These are phyloP conservation scores for Brachypodium distachyon DNA, from an alignment of 202 grass and related monocot genomes.

Conservation along the genomic window DNA sequence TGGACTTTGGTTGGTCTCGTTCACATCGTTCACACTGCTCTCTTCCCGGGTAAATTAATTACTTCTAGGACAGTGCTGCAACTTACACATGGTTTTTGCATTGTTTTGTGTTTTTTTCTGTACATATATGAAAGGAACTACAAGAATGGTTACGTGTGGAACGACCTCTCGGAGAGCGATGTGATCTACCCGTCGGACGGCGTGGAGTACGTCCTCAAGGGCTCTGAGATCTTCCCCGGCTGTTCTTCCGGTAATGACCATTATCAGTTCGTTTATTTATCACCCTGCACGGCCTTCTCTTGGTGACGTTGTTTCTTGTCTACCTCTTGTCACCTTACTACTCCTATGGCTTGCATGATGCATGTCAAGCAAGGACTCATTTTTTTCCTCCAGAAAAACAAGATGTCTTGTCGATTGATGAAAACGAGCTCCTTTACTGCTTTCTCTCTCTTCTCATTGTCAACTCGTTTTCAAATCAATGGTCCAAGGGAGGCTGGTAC, in stretches of 20 bases:
- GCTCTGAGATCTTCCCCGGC: slow-evolving; percentile 85
- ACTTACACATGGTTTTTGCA: not conserved
- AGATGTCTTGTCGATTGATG: not conserved
- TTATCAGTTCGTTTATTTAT: too few relatives aligned
- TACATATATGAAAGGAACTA: slow-evolving; percentile 62
- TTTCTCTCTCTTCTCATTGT: not conserved
- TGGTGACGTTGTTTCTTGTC: not conserved
- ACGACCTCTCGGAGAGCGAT: slow-evolving; percentile 91
- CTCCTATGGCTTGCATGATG: not conserved
- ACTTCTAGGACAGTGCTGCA: not conserved
- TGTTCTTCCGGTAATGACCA: slow-evolving; percentile 41
- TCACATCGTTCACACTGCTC: too few relatives aligned
- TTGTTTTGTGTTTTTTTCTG: not conserved
- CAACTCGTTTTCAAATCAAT: slow-evolving; percentile 18
- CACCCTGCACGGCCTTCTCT: not conserved
- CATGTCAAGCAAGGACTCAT: not conserved
- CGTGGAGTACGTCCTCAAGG: slow-evolving; percentile 97
- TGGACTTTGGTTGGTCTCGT: too few relatives aligned
- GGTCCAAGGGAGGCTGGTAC: not conserved
- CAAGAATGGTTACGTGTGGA: slow-evolving; percentile 99
- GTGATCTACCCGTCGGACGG: slow-evolving; percentile 90
- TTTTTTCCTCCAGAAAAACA: not conserved
- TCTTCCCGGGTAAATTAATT: too few relatives aligned
- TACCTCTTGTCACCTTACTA: too few relatives aligned
- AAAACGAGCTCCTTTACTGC: not conserved